Percentiles rank a stretch among this genome's conserved stretches.
phyloP scores from a whole-genome alignment of 1,139 yeast genomes.

The Kazachstania sp. region DNA sequence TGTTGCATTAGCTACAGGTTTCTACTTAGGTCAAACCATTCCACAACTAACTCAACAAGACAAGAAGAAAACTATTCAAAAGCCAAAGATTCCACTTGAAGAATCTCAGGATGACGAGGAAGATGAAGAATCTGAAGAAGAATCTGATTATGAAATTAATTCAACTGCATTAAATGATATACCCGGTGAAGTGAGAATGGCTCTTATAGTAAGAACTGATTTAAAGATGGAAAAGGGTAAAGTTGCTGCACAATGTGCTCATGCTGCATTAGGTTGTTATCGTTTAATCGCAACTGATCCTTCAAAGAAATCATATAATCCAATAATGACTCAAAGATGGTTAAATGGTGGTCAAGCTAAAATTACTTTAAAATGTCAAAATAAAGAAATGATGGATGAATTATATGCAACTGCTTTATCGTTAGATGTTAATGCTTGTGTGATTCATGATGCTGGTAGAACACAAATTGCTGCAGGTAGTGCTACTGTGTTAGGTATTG shows the following conservation, averaged over 20 bases:
- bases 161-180: slow-evolving; percentile 50
- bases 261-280: slow-evolving; percentile 91
- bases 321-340: slow-evolving; percentile 67
- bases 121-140: slow-evolving; percentile 39
- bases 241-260: slow-evolving; percentile 95
- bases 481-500: slow-evolving; percentile 88
- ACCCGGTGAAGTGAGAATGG: slow-evolving; percentile 81
- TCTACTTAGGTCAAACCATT: slow-evolving; percentile 21
- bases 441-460: slow-evolving; percentile 93
- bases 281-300: slow-evolving; percentile 53
- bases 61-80: neutral
- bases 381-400: slow-evolving; percentile 67
- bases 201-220: slow-evolving; percentile 80
- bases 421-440: slow-evolving; percentile 65
- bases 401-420: slow-evolving; percentile 76
- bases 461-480: slow-evolving; percentile 94
- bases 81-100: slow-evolving; percentile 13
- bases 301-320: slow-evolving; percentile 46
- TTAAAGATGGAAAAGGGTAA: slow-evolving; percentile 91
- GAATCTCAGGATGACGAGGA: slow-evolving; percentile 22
- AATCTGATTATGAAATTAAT: slow-evolving; percentile 48
- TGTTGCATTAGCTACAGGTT: slow-evolving; percentile 25
- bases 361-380: slow-evolving; percentile 71
- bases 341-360: slow-evolving; percentile 86
- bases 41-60: slow-evolving; percentile 5